phyloP scores from a whole-genome alignment of 371 early-diverging fungal species.

The Syncephalastrum sp. region DNA sequence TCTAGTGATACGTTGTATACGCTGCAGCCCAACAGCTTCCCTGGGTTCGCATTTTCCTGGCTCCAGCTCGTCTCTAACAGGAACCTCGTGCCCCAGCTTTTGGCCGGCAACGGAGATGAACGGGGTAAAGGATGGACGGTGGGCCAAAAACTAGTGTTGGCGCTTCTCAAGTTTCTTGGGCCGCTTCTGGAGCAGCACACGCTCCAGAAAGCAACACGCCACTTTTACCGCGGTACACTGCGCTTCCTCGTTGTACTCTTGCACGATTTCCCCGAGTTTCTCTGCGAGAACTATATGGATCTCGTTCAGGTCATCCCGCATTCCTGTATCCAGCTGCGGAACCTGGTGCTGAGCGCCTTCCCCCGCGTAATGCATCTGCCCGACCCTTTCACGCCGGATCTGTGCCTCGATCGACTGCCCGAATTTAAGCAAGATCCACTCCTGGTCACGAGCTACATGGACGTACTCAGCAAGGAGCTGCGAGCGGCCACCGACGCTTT shows the following conservation, averaged over 20 bases:
- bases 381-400: constrained; percentile 94
- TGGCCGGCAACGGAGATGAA: constrained; percentile 25
- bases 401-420: constrained; percentile 81
- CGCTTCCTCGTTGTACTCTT: constrained; percentile 87
- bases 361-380: constrained; percentile 92
- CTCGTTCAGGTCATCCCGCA: constrained; percentile 91
- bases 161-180: constrained; percentile 77
- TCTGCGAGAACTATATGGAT: constrained; percentile 86
- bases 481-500: constrained; percentile 11
- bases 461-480: constrained; percentile 8
- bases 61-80: constrained; percentile 90
- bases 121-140: constrained; percentile 74
- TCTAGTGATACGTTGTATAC: constrained; percentile 83
- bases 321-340: constrained; percentile 91
- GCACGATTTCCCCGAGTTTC: constrained; percentile 97
- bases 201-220: constrained; percentile 62
- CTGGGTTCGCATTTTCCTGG: constrained; percentile 97
- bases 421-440: constrained; percentile 58
- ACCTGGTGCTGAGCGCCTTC: constrained; percentile 92
- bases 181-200: constrained; percentile 73
- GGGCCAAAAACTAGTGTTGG: constrained; percentile 78
- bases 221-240: constrained; percentile 88
- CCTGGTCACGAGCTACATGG: constrained; percentile 20
- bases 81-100: constrained; percentile 82
- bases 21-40: constrained; percentile 81